phyloP scores from a whole-genome alignment of 805 yeast species.

The Ogataea wickerhamii region DNA sequence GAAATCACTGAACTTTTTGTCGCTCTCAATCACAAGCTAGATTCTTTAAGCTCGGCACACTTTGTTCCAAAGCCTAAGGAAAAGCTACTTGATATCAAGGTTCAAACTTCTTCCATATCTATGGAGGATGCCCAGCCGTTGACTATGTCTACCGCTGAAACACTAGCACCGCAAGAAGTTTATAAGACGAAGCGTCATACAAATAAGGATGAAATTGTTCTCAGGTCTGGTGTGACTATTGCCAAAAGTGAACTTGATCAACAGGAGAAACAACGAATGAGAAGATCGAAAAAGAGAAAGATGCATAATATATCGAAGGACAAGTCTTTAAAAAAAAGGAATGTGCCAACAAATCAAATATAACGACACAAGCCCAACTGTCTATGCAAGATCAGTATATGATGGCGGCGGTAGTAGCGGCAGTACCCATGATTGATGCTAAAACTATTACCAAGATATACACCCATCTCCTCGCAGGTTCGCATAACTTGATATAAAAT shows the following conservation, averaged over 20 bases:
- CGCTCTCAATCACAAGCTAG: conserved; percentile 65
- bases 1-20: conserved; percentile 69
- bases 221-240: conserved; percentile 75
- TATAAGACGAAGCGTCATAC: conserved; percentile 48
- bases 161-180: conserved; percentile 94
- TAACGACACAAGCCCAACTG: background rate
- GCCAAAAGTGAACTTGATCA: conserved; percentile 77
- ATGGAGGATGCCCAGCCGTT: conserved; percentile 98
- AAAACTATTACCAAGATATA: conserved; percentile 42
- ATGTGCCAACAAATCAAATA: conserved; percentile 18
- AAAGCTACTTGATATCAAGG: conserved; percentile 74
- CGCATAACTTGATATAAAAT: conserved; percentile 67
- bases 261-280: conserved; percentile 81
- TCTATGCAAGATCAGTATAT: conserved; percentile 9
- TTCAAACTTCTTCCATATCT: conserved; percentile 73
- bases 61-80: conserved; percentile 88
- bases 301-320: conserved; percentile 33
- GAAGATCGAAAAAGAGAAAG: conserved; percentile 84
- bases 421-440: conserved; percentile 47
- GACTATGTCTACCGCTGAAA: conserved; percentile 64
- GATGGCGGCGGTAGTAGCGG: conserved; percentile 63
- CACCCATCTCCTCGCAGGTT: conserved; percentile 40
- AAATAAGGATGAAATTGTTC: conserved; percentile 56
- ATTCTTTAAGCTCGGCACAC: conserved; percentile 90
- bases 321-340: conserved; percentile 29